Evolutionary conservation across 2,329 filamentous ascomycete species (phyloP).

Genomic region (Phyllosticta ampelicida): DNA sequence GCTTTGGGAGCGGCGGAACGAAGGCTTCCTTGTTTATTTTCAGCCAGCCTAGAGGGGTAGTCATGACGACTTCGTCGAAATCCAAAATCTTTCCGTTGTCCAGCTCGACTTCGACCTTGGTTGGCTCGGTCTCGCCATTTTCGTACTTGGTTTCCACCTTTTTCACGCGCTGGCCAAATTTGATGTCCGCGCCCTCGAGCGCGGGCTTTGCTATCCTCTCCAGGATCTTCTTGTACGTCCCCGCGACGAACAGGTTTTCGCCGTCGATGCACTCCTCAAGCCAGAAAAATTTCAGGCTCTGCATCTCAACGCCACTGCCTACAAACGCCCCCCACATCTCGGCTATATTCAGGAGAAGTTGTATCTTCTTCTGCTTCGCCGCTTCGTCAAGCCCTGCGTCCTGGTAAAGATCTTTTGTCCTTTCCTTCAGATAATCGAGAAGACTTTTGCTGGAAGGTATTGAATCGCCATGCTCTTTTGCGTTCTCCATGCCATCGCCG

Average conservation of each 20-base stretch:
- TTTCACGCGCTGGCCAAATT: conserved; percentile 37
- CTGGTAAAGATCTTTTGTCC: conserved; percentile 33
- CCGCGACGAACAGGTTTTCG: conserved; percentile 52
- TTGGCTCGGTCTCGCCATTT: not conserved
- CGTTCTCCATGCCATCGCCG: conserved; percentile 55
- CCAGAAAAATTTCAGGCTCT: conserved; percentile 69
- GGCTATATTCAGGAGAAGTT: conserved; percentile 41
- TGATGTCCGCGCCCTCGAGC: conserved; percentile 44
- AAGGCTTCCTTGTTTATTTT: conserved; percentile 49
- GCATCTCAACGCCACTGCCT: conserved; percentile 50
- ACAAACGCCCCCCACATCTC: conserved; percentile 63
- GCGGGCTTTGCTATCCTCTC: conserved; percentile 48
- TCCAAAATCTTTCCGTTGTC: conserved; percentile 34
- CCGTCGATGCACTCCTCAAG: conserved; percentile 68
- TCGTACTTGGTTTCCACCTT: conserved; percentile 22
- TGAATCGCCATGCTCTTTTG: conserved; percentile 44
- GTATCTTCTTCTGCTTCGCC: conserved; percentile 36
- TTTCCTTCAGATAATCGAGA: conserved; percentile 45
- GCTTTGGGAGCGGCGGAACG: conserved; percentile 42
- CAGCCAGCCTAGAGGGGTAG: conserved; percentile 58
- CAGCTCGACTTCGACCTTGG: conserved; percentile 35
- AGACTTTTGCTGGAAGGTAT: conserved; percentile 45
- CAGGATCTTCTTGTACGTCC: conserved; percentile 51
- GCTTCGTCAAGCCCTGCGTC: conserved; percentile 20
- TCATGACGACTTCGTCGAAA: conserved; percentile 61